Percentiles rank a stretch among this genome's conserved stretches.
Conservation (phyloP, 2,329 filamentous ascomycete species). For the Eutypa lata region DNA sequence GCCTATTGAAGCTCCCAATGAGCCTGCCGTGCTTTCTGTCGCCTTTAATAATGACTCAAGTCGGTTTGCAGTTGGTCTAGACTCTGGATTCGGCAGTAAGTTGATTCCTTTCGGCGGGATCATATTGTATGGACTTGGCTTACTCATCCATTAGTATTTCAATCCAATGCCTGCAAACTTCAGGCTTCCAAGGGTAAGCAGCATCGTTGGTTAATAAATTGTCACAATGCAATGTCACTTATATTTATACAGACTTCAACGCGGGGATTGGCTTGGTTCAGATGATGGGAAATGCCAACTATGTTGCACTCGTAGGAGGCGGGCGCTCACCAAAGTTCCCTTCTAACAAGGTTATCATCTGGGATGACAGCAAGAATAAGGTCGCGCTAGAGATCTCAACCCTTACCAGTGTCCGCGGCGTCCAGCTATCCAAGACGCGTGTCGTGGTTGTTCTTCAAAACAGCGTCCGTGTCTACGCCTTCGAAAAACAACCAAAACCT, state of each 20-base stretch:
- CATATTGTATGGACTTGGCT: not conserved
- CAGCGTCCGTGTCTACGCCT: conserved; percentile 76
- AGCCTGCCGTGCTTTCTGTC: conserved; percentile 74
- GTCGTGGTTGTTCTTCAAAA: conserved; percentile 81
- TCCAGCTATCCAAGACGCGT: conserved; percentile 71
- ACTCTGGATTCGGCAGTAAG: conserved; percentile 81
- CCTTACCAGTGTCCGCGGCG: conserved; percentile 74
- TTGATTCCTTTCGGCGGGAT: conserved; percentile 7
- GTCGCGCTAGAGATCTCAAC: conserved; percentile 75
- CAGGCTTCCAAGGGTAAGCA: conserved; percentile 50
- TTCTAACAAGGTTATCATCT: conserved; percentile 88
- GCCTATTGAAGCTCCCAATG: conserved; percentile 73
- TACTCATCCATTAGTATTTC: conserved; percentile 57
- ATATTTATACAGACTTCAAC: conserved; percentile 51
- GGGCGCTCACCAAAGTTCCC: conserved; percentile 82
- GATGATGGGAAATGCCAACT: conserved; percentile 85
- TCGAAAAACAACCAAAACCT: conserved; percentile 68
- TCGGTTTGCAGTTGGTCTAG: conserved; percentile 83
- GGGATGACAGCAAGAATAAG: conserved; percentile 81
- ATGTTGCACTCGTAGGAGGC: conserved; percentile 84
- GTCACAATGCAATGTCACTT: conserved; percentile 1
- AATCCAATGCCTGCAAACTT: conserved; percentile 67
- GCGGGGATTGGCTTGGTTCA: conserved; percentile 78
- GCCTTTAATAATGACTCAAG: conserved; percentile 83
- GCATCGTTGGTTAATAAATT: conserved; percentile 1